Base-by-base conservation (phyloP, 2,329 filamentous ascomycete genomes). In the Aspergillus sp. region DNA sequence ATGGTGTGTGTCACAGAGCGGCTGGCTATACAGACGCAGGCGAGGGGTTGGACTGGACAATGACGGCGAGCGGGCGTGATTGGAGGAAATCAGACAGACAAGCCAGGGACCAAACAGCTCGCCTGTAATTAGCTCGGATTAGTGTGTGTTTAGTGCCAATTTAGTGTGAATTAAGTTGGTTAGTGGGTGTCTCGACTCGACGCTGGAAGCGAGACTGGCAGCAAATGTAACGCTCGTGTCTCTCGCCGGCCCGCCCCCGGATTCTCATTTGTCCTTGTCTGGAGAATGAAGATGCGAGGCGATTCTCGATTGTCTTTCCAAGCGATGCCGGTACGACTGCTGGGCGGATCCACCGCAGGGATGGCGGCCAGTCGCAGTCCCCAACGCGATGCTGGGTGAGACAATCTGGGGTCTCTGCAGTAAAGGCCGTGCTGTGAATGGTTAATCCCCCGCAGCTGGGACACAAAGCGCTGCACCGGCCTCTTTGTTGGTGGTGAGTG, bases 191-290 rank as follows among this genome's bases (percentile, higher is more conserved):
- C 27, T 30, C 27, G 27, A 11, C 27, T 30, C 27, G 9, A 9
- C 27, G 5, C 24, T 30, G 27, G 27, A 30, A 30, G 27, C 27
- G 27, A 30, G 27, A 9, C 27, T 11, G 27, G 9, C 11, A n/a
- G 17, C 30, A 6, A 53, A 37, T 44, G 51, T 51, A 51, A 27
- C 51, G 54, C 46, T 56, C 57, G 30, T 59, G 55, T 57, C 40
- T 27, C 9, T 13, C 27, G 47, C 47, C 59, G 56, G 59, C 44
- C 64, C 64, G 61, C 61, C 64, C 64, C 64, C 64, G 57, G 61
- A 66, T 61, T 61, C 64, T 65, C 62, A 66, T 66, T 64, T 62
- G 62, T 46, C 54, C 58, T 42, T 30, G 44, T 13, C 50, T 54
- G 57, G 54, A 58, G 52, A 30, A 30, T 3, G 27, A 30, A 30